Conservation (phyloP, 2,329 filamentous ascomycete genomes). For the Ophiostoma himal-ulmi region DNA sequence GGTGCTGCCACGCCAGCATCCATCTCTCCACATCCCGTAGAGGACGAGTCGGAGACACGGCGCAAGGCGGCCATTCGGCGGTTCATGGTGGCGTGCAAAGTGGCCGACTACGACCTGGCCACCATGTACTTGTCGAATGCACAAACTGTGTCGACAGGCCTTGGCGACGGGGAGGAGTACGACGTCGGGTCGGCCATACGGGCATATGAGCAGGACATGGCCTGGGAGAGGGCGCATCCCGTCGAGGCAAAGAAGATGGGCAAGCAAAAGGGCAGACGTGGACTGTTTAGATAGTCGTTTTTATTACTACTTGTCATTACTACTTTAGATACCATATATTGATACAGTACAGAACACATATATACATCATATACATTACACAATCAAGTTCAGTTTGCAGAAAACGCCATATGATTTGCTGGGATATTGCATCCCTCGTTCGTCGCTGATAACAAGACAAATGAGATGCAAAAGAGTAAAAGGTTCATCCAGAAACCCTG, state of each 20-base stretch:
- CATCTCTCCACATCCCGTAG: constrained; percentile 63
- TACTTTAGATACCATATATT: neutral
- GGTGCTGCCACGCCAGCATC: constrained; percentile 11
- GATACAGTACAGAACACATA: neutral
- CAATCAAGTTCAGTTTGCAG: neutral
- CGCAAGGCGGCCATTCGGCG: constrained; percentile 64
- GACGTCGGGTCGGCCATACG: constrained; percentile 59
- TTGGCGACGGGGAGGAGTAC: constrained; percentile 45
- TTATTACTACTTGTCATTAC: neutral
- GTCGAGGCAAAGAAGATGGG: constrained; percentile 35
- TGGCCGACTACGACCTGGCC: constrained; percentile 69
- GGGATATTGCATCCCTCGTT: neutral
- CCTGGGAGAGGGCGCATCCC: constrained; percentile 67
- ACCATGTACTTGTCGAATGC: constrained; percentile 60
- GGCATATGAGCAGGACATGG: constrained; percentile 63
- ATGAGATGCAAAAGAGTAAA: neutral
- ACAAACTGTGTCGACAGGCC: neutral
- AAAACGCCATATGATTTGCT: neutral
- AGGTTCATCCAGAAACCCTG: neutral
- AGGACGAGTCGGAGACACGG: constrained; percentile 67
- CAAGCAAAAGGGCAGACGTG: constrained; percentile 20
- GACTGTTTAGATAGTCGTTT: constrained; percentile 1
- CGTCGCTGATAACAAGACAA: neutral
- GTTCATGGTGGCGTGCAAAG: constrained; percentile 76
- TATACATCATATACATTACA: neutral